Conservation (phyloP, 2,329 filamentous ascomycete genomes). For the Alternaria consortialis region DNA sequence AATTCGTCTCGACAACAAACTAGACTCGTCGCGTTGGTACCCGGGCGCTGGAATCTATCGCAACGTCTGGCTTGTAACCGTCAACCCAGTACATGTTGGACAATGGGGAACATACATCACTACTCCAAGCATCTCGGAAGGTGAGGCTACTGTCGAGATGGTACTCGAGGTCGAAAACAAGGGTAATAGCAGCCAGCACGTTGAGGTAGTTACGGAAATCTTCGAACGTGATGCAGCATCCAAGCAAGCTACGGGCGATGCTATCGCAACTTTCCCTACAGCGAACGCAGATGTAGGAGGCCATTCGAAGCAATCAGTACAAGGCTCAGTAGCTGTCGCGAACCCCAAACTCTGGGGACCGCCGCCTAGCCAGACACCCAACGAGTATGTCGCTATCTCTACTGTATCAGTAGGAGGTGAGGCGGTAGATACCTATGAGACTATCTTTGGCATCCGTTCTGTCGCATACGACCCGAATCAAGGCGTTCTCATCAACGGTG, state of each 20-base stretch:
- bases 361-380: constrained; percentile 56
- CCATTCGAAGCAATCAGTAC: constrained; percentile 46
- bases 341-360: constrained; percentile 62
- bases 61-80: constrained; percentile 64
- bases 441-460: constrained; percentile 61
- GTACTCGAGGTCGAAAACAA: constrained; percentile 60
- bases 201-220: constrained; percentile 56
- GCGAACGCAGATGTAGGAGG: constrained; percentile 42
- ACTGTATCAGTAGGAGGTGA: constrained; percentile 37
- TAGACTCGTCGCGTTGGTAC: constrained; percentile 63
- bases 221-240: constrained; percentile 50
- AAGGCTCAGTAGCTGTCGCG: constrained; percentile 45
- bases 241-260: constrained; percentile 26
- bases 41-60: constrained; percentile 64
- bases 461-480: constrained; percentile 53
- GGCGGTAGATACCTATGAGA: constrained; percentile 58
- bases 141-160: constrained; percentile 58
- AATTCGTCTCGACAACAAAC: constrained; percentile 61
- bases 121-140: constrained; percentile 55
- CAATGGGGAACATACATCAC: constrained; percentile 62
- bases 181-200: constrained; percentile 39
- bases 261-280: constrained; percentile 49
- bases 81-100: constrained; percentile 55
- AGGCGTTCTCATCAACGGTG: constrained; percentile 60
- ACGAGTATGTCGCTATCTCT: constrained; percentile 61